These are phyloP conservation scores for Calonectria pteridis DNA, from an alignment of 2,329 filamentous ascomycete species.

Conservation along the genomic window DNA sequence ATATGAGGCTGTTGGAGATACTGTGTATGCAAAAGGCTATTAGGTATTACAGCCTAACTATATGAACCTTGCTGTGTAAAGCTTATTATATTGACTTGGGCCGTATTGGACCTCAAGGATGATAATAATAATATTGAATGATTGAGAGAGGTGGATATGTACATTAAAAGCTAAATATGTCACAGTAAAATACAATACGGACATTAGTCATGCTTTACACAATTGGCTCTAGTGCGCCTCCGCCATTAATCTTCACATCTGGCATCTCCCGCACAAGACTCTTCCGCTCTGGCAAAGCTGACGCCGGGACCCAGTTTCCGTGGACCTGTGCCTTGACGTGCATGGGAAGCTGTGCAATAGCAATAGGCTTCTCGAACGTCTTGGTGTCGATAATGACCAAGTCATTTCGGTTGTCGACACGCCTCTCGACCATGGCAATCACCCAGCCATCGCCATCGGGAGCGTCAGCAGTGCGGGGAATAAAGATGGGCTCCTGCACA, in stretches of 20 bases:
- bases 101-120: too few species aligned
- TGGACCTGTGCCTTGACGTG: slow-evolving; percentile 25
- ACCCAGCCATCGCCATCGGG: slow-evolving; percentile 28
- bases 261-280: slow-evolving; percentile 11
- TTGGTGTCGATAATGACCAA: slow-evolving; percentile 25
- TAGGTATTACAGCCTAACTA: too few species aligned
- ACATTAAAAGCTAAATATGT: background rate
- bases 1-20: too few species aligned
- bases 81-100: too few species aligned
- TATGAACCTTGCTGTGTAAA: too few species aligned
- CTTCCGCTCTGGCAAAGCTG: background rate
- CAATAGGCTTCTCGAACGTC: slow-evolving; percentile 23
- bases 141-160: background rate
- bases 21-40: too few species aligned
- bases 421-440: slow-evolving; percentile 13
- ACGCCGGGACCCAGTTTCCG: slow-evolving; percentile 27
- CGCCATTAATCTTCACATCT: background rate
- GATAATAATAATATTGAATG: background rate
- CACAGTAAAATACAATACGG: background rate
- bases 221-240: slow-evolving; percentile 14
- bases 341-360: slow-evolving; percentile 26
- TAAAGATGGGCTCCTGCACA: slow-evolving; percentile 27
- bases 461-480: slow-evolving; percentile 12
- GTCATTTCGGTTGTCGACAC: slow-evolving; percentile 18
- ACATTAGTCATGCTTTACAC: background rate